phyloP scores from a whole-genome alignment of 352 stramenopile species.

The Elongisporangium anandrum region DNA sequence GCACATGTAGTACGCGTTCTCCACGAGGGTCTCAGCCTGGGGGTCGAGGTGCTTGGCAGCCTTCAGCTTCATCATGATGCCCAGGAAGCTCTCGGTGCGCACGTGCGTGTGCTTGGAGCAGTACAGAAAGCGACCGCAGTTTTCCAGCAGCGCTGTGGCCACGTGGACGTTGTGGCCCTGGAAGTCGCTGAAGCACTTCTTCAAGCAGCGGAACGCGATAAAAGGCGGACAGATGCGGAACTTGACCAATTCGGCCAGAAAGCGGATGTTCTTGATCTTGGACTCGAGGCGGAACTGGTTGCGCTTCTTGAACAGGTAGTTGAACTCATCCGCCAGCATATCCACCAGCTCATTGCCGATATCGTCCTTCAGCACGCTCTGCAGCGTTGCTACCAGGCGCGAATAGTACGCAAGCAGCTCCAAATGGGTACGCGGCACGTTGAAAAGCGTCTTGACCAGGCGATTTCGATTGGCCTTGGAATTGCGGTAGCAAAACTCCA shows the following conservation, averaged over 20 bases:
- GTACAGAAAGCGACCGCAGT: constrained; percentile 95
- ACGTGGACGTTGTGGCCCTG: constrained; percentile 95
- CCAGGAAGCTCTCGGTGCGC: constrained; percentile 88
- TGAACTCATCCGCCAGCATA: constrained; percentile 94
- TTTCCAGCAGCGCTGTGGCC: constrained; percentile 95
- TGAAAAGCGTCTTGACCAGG: constrained; percentile 92
- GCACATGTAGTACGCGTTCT: constrained; percentile 93
- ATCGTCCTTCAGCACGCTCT: constrained; percentile 90
- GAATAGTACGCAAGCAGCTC: constrained; percentile 96
- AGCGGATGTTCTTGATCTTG: constrained; percentile 95
- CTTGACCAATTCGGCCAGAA: constrained; percentile 96
- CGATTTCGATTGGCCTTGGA: constrained; percentile 90
- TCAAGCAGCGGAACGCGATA: constrained; percentile 91
- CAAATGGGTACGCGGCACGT: constrained; percentile 89
- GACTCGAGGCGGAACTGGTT: constrained; percentile 93
- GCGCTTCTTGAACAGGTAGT: constrained; percentile 90
- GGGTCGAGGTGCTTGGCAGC: constrained; percentile 90
- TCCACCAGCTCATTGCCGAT: constrained; percentile 88
- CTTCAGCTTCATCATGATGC: constrained; percentile 95
- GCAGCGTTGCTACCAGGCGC: constrained; percentile 90
- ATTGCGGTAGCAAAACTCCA: constrained; percentile 96
- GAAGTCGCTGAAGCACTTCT: constrained; percentile 95
- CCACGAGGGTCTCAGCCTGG: constrained; percentile 83
- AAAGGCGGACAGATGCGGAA: constrained; percentile 95
- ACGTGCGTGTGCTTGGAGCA: constrained; percentile 92